These are phyloP conservation scores for Meyerozyma carpophila DNA, from an alignment of 1,139 yeast species.

Conservation along the genomic window DNA sequence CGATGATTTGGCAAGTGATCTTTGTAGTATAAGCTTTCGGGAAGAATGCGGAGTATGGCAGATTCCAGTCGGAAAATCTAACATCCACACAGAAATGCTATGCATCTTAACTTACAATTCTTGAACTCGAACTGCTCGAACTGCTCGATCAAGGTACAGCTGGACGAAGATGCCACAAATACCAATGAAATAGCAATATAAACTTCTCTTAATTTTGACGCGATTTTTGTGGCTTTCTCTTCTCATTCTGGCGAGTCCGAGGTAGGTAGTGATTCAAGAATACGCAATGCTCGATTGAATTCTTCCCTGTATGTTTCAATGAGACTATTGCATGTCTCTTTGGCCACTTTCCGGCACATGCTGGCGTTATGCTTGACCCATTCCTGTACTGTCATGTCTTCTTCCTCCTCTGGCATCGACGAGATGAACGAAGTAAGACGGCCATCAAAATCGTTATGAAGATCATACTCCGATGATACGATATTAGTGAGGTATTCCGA, in stretches of 20 bases:
- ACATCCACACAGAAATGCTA: no score
- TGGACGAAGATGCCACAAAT: no score
- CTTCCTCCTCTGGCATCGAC: slow-evolving; percentile 65
- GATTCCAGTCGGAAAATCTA: no score
- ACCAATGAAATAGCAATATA: no score
- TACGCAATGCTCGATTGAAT: slow-evolving; percentile 35
- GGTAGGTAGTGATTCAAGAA: slow-evolving; percentile 21
- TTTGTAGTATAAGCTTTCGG: no score
- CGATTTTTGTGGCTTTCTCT: no score
- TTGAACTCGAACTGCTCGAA: no score
- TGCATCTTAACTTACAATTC: no score
- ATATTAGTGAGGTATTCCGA: slow-evolving; percentile 24
- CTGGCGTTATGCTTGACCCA: slow-evolving; percentile 59
- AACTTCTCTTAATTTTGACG: no score
- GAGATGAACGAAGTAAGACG: slow-evolving; percentile 57
- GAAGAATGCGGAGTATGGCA: no score
- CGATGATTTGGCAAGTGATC: no score
- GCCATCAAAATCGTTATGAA: slow-evolving; percentile 59
- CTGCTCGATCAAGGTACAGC: no score
- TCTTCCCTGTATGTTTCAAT: slow-evolving; percentile 38
- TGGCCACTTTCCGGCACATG: slow-evolving; percentile 29
- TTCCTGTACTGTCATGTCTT: slow-evolving; percentile 61
- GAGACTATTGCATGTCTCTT: slow-evolving; percentile 44
- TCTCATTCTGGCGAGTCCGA: slow-evolving; percentile 8
- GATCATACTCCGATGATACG: slow-evolving; percentile 20